phyloP scores from a whole-genome alignment of 2,329 filamentous ascomycete species.

The Coleophoma cylindrospora region DNA sequence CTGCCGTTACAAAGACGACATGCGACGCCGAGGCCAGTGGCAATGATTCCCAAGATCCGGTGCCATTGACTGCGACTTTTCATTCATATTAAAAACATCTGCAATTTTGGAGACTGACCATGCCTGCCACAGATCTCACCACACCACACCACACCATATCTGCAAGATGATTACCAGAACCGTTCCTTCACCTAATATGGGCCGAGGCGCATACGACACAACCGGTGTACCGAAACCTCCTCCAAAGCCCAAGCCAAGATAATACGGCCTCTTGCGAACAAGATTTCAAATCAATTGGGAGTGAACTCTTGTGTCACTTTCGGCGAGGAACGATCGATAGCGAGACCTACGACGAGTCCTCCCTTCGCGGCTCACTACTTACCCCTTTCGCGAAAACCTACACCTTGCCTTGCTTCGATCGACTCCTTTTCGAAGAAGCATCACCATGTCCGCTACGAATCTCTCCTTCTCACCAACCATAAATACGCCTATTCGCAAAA shows the following conservation, averaged over 20 bases:
- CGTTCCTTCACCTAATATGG: conserved; percentile 36
- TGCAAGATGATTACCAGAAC: conserved; percentile 22
- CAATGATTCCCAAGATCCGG: not conserved
- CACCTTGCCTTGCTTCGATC: too few relatives aligned
- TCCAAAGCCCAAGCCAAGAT: conserved; percentile 24
- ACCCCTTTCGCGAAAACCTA: too few relatives aligned
- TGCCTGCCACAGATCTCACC: too few relatives aligned
- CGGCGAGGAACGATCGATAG: not conserved
- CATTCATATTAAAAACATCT: too few relatives aligned
- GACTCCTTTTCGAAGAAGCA: not conserved
- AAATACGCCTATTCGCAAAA: conserved; percentile 1
- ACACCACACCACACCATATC: conserved; percentile 4
- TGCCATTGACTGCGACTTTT: not conserved
- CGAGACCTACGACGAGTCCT: not conserved
- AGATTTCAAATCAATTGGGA: too few relatives aligned
- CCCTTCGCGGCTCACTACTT: not conserved
- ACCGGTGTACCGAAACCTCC: conserved; percentile 43
- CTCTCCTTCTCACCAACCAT: not conserved
- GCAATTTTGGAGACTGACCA: too few relatives aligned
- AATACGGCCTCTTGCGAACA: conserved; percentile 4
- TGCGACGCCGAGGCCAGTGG: not conserved
- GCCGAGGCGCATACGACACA: conserved; percentile 46
- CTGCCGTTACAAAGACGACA: not conserved
- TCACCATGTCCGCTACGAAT: conserved; percentile 6
- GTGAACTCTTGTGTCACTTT: too few relatives aligned